phyloP scores from a whole-genome alignment of 495 filamentous ascomycete genomes.

The Xylaria acuta region DNA sequence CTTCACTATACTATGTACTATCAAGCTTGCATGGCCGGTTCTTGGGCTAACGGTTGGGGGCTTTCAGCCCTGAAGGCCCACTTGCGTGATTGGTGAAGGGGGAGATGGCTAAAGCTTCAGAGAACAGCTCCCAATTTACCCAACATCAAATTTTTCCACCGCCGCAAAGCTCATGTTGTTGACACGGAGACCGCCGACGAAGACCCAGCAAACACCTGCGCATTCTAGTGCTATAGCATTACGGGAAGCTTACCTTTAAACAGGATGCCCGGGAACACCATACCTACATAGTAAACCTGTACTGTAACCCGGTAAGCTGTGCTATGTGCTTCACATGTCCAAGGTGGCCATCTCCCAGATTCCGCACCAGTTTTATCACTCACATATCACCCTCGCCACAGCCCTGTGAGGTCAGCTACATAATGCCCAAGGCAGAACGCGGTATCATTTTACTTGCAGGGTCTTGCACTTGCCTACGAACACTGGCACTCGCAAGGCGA shows the following conservation, averaged over 20 bases:
- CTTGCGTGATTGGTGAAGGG: background rate
- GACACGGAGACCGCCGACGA: background rate
- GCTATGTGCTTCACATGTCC: background rate
- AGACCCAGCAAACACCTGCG: background rate
- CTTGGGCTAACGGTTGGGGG: conserved; percentile 6
- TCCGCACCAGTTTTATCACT: background rate
- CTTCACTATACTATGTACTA: too few relatives aligned
- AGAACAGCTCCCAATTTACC: background rate
- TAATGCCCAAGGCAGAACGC: background rate
- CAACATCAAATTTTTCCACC: background rate
- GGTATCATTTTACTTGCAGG: too few relatives aligned
- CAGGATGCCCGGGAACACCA: background rate
- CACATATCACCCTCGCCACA: background rate
- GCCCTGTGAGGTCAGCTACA: background rate
- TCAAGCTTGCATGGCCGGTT: conserved; percentile 4
- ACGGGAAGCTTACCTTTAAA: background rate
- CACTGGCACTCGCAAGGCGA: background rate
- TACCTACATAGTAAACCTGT: background rate
- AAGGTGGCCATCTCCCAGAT: too few relatives aligned
- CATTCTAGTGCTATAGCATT: background rate
- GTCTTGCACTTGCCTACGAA: background rate
- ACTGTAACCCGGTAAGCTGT: background rate
- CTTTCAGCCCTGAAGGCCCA: conserved; percentile 22
- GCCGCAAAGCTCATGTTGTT: background rate
- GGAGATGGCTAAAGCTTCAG: conserved; percentile 3